phyloP scores from a whole-genome alignment of 768 basidiomycete species.

The Lepiota brunneoincarnata region DNA sequence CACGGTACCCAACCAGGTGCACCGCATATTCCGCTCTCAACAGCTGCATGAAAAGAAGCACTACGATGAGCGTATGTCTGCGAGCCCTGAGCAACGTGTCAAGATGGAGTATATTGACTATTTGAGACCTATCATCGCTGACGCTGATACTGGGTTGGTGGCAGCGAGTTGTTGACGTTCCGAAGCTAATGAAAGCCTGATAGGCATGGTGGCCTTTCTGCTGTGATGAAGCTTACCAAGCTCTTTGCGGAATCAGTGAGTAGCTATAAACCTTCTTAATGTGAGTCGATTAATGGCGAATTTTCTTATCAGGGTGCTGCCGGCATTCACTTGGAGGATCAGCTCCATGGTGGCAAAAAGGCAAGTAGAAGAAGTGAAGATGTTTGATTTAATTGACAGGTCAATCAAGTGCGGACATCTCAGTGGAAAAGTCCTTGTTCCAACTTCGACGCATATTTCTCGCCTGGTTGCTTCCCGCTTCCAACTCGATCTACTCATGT shows the following conservation, averaged over 20 bases:
- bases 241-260: slow-evolving; percentile 88
- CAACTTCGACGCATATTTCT: slow-evolving; percentile 82
- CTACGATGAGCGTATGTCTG: slow-evolving; percentile 79
- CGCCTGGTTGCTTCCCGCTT: slow-evolving; percentile 84
- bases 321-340: slow-evolving; percentile 91
- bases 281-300: background rate
- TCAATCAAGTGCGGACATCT: slow-evolving; percentile 72
- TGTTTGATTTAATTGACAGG: slow-evolving; percentile 8
- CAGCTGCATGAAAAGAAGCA: slow-evolving; percentile 92
- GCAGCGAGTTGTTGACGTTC: background rate
- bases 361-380: slow-evolving; percentile 25
- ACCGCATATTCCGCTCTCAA: slow-evolving; percentile 88
- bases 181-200: slow-evolving; percentile 14
- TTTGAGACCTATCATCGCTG: slow-evolving; percentile 89
- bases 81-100: slow-evolving; percentile 58
- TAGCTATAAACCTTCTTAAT: background rate
- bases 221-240: slow-evolving; percentile 93
- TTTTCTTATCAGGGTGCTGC: slow-evolving; percentile 64
- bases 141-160: slow-evolving; percentile 82
- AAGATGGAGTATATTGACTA: slow-evolving; percentile 84
- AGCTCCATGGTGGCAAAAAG: slow-evolving; percentile 93
- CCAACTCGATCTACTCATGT: slow-evolving; percentile 87
- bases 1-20: slow-evolving; percentile 94
- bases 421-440: slow-evolving; percentile 91
- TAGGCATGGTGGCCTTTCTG: slow-evolving; percentile 90